Conservation (phyloP, 2,329 filamentous ascomycete genomes). For the Colletotrichum salicis region DNA sequence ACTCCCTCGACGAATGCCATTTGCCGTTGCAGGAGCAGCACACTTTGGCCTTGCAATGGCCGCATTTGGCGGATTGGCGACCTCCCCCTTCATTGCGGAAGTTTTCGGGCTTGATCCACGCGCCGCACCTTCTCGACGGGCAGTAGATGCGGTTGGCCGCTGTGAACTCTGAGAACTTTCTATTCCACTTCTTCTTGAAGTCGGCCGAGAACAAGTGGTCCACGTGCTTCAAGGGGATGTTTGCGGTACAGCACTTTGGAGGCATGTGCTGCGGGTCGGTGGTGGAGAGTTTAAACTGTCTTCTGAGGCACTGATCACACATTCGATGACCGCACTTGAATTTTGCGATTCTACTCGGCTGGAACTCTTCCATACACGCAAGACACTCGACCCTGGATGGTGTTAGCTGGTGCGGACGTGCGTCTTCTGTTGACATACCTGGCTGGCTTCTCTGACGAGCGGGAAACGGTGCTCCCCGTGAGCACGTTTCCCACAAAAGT, state of each 20-base stretch:
- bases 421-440: constrained; percentile 41
- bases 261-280: constrained; percentile 86
- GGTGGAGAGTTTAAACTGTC: constrained; percentile 79
- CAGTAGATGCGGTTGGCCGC: constrained; percentile 83
- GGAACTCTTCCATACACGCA: constrained; percentile 76
- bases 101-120: constrained; percentile 81
- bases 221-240: constrained; percentile 81
- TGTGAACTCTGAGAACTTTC: constrained; percentile 80
- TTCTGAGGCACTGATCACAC: constrained; percentile 81
- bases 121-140: constrained; percentile 75
- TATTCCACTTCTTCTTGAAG: constrained; percentile 85
- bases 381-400: constrained; percentile 74
- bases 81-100: constrained; percentile 68
- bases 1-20: constrained; percentile 77
- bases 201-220: constrained; percentile 77
- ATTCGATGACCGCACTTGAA: constrained; percentile 84
- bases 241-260: constrained; percentile 80
- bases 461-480: constrained; percentile 22
- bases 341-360: constrained; percentile 71
- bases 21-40: constrained; percentile 79
- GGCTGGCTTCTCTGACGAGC: constrained; percentile 40
- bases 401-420: constrained; percentile 27
- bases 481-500: constrained; percentile 24
- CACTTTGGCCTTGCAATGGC: constrained; percentile 77
- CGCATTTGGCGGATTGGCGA: constrained; percentile 76